phyloP scores from a whole-genome alignment of 768 basidiomycete species.

The Boletus barrowsii region DNA sequence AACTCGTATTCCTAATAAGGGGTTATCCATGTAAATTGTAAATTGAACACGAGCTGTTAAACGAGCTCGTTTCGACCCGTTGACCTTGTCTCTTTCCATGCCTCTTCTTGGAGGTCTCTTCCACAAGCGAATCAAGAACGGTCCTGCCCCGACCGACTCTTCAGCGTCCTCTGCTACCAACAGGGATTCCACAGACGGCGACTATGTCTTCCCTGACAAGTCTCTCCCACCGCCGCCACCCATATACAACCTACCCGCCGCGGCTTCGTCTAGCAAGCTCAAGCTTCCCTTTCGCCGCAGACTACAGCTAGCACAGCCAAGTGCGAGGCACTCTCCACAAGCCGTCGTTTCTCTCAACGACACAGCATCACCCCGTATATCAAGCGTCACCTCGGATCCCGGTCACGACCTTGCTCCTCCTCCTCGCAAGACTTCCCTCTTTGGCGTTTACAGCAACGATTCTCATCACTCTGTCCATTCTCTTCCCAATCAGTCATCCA shows the following conservation, averaged over 20 bases:
- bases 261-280: slow-evolving; percentile 42
- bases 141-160: slow-evolving; percentile 10
- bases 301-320: slow-evolving; percentile 16
- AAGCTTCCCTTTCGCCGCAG: slow-evolving; percentile 44
- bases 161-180: slow-evolving; percentile 13
- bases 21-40: slow-evolving; percentile 10
- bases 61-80: not conserved
- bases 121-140: slow-evolving; percentile 15
- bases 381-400: slow-evolving; percentile 41
- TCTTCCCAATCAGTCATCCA: slow-evolving; percentile 44
- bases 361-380: slow-evolving; percentile 33
- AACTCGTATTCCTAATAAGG: slow-evolving; percentile 4
- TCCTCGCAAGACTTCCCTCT: slow-evolving; percentile 62
- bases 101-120: slow-evolving; percentile 31
- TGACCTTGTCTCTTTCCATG: slow-evolving; percentile 12
- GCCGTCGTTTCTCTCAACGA: slow-evolving; percentile 21
- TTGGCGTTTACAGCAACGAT: slow-evolving; percentile 51
- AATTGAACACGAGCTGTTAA: slow-evolving; percentile 8
- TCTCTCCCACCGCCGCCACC: slow-evolving; percentile 6
- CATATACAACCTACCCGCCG: slow-evolving; percentile 24
- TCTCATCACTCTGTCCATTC: slow-evolving; percentile 54
- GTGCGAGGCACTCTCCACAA: not conserved
- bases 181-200: slow-evolving; percentile 30
- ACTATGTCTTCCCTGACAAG: slow-evolving; percentile 30
- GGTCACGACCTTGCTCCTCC: slow-evolving; percentile 50